Conservation (phyloP, 2,329 filamentous ascomycete genomes). For the Fonsecaea pugnacius region DNA sequence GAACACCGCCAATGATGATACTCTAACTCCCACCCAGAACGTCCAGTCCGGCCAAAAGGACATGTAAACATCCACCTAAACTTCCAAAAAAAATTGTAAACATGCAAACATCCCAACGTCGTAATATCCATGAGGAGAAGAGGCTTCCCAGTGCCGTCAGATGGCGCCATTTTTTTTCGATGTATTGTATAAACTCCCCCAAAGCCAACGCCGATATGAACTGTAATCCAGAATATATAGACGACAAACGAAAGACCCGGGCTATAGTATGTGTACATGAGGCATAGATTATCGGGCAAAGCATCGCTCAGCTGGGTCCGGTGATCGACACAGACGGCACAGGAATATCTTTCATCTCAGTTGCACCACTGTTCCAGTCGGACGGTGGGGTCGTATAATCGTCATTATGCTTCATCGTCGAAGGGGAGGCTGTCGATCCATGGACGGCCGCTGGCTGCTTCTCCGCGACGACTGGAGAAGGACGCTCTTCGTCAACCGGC, state of each 20-base stretch:
- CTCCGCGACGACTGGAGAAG: constrained; percentile 8
- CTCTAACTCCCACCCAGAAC: background rate
- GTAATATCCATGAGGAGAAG: background rate
- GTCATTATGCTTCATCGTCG: background rate
- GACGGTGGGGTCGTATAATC: background rate
- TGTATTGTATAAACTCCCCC: background rate
- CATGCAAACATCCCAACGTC: background rate
- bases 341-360: constrained; percentile 11
- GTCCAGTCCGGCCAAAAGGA: background rate
- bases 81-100: background rate
- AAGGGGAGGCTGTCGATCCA: background rate
- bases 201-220: background rate
- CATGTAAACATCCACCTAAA: background rate
- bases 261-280: background rate
- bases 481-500: constrained; percentile 21
- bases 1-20: too few relatives aligned
- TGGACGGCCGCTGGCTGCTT: constrained; percentile 4
- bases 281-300: background rate
- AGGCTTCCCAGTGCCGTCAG: background rate
- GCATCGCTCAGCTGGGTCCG: constrained; percentile 22
- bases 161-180: background rate
- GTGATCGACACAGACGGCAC: constrained; percentile 29
- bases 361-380: background rate
- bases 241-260: background rate
- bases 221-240: background rate